phyloP scores from a whole-genome alignment of 164 flowering plant species.

The Magnolia officinalis region DNA sequence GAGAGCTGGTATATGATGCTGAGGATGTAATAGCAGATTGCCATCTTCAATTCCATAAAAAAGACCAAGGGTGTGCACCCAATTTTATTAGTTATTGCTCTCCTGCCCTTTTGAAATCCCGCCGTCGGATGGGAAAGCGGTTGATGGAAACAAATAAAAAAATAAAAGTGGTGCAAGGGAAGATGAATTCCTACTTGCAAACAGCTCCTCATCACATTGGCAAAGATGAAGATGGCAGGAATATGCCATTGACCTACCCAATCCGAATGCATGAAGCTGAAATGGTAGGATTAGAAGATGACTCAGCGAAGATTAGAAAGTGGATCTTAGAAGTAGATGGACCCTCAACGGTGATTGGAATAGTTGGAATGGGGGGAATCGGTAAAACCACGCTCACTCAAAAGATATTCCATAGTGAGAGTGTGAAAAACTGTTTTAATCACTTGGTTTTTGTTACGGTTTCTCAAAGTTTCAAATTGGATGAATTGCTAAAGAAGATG shows the following conservation, averaged over 20 bases:
- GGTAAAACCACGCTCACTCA: neutral
- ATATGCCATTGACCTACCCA: neutral
- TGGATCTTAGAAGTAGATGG: neutral
- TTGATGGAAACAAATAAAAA: too few relatives aligned
- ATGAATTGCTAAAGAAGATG: neutral
- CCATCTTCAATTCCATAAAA: too few relatives aligned
- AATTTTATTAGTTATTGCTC: too few relatives aligned
- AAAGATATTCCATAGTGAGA: neutral
- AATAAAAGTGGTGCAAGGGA: neutral
- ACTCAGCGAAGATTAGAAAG: neutral
- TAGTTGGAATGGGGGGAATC: neutral
- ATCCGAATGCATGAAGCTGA: neutral
- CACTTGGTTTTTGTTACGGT: neutral
- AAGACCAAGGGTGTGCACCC: too few relatives aligned
- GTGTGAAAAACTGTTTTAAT: neutral
- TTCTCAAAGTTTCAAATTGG: neutral
- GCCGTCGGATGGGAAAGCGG: neutral
- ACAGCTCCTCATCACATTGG: neutral
- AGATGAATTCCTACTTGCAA: neutral
- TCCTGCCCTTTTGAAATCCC: neutral
- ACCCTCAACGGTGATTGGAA: neutral
- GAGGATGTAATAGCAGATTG: too few relatives aligned
- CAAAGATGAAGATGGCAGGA: neutral
- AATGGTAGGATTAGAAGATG: neutral
- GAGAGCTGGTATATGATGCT: too few relatives aligned